Evolutionary conservation across 2,329 filamentous ascomycete species (phyloP), one percentile per base, ranked within the genome.

Genomic region (Septoria linicola): DNA sequence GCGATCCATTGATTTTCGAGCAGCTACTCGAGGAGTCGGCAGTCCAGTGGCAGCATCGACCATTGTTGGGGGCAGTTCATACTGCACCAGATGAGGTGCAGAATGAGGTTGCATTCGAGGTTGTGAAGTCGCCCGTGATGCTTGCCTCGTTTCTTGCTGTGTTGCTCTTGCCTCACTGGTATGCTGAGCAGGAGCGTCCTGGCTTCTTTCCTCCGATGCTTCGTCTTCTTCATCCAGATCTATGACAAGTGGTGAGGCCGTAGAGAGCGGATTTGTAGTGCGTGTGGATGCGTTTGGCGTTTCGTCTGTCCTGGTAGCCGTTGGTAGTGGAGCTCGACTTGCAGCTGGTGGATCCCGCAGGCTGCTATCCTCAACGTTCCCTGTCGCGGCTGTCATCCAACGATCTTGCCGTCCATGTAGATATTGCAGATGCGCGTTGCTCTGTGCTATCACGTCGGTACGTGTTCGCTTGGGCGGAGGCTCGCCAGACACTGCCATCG

Each of bases 381-480:
- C 34, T 36, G 14, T 36, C 11, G 20, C 17, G 17, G 17, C 17
- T 21, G n/a, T 36, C 58, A 59, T 59, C 59, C 59, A 62, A 40
- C 60, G 51, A 34, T 58, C 58, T 8, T 59, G 58, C 36, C 51
- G 49, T 8, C 32, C 27, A 2, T 49, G 52, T 21, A 45, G 53
- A 10, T 51, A 25, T n/a, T 53, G 37, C 37, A 54, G 20, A 6
- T 55, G 55, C 11, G 48, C 44, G 50, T 60, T 61, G 30, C 41
- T 58, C 40, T 59, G 49, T 7, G 47, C 47, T 27, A 61, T 54
- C n/a, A 23, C 41, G 10, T 55, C 50, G 5, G 30, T 39, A 16
- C 50, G 49, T 50, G 31, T 41, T 35, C 54, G 42, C 49, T 60
- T 57, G 47, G 55, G 42, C 14, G 52, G 37, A 13, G 43, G 46